Base-by-base conservation (phyloP, 176 grass and related monocot genomes). In the Paspalum vaginatum region DNA sequence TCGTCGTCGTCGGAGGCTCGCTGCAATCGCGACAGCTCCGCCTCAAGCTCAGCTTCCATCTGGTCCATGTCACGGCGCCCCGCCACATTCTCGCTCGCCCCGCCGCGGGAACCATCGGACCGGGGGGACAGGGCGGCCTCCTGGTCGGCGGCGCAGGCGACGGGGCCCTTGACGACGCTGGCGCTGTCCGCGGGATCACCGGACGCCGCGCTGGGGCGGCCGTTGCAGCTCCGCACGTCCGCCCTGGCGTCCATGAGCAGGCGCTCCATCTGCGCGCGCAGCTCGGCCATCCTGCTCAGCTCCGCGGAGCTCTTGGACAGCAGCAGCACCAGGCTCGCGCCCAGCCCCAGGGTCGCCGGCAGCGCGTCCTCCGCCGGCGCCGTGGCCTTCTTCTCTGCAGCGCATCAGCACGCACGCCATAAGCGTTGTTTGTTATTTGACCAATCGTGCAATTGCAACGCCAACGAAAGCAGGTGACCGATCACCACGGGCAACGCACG, bases 31-130 rank as follows among this genome's bases (percentile, higher is more conserved):
- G 81, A 62, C 15, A 97, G 86, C 60, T 93, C 91, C 12, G 64
- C 76, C 81, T 97, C 90, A 20, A 95, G 84, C 77, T 95, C 92
- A 4, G 81, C 90, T 72, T 98, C 95, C 88, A 95, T 89, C 22
- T 74, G 76, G 50, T 94, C 80, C 75, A 89, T 92, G 1, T 61
- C 61, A 32, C 68, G 32, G 55, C 41, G 45, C 22, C 40, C 76
- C 20, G 40, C 76, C 20, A 15, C 61, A 44, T 26, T 40, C 0
- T 65, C 44, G 40, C 26, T 72, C 11, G 17, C 63, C 18, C 43
- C 46, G 21, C 72, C 64, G 76, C 25, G 45, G 16, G 75, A 79
- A 26, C 65, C 70, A 48, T 4, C 21, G 25, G 79, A 86, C 54
- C 1, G 40, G 25, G 70, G 32, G 32, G 2, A 81, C 75, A 69